A percentile compares a stretch with the other conserved stretches of the same genome.
These are phyloP conservation scores for Daldinia eschscholtzii DNA, from an alignment of 2,329 filamentous ascomycete genomes.

Conservation along the genomic window DNA sequence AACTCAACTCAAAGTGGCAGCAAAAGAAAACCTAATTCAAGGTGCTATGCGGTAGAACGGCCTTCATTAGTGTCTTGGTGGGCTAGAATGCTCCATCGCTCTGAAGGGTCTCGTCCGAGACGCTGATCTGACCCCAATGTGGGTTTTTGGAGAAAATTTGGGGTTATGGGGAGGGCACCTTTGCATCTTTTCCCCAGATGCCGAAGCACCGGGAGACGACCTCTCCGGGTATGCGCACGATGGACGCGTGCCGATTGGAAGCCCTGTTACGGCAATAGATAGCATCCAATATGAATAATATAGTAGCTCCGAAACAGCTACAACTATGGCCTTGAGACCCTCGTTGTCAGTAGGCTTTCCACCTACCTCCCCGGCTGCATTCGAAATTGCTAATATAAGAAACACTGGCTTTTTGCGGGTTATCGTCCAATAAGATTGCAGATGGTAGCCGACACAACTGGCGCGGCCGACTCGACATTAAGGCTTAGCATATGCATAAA, in stretches of 20 bases:
- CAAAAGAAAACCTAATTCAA: conserved; percentile 34
- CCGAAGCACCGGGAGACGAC: conserved; percentile 42
- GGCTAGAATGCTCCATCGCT: conserved; percentile 37
- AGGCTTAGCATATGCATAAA: conserved; percentile 4
- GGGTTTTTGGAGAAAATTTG: conserved; percentile 43
- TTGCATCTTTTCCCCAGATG: conserved; percentile 42
- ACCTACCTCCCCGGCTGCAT: conserved; percentile 13
- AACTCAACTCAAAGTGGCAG: conserved; percentile 33
- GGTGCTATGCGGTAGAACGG: conserved; percentile 44
- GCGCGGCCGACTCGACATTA: not conserved
- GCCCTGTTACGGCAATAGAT: conserved; percentile 22
- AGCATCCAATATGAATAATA: conserved; percentile 30
- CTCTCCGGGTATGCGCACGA: conserved; percentile 35
- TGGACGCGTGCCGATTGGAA: conserved; percentile 40
- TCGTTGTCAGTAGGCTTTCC: conserved; percentile 9
- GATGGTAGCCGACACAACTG: not conserved
- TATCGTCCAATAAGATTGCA: conserved; percentile 1
- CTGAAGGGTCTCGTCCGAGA: conserved; percentile 34
- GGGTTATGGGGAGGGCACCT: conserved; percentile 33
- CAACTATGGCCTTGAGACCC: conserved; percentile 9
- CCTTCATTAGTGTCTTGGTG: conserved; percentile 37
- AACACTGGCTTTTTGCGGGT: not conserved
- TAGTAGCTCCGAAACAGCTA: conserved; percentile 25
- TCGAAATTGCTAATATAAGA: conserved; percentile 28
- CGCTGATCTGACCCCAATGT: conserved; percentile 41